Evolutionary conservation across 345 rosid genomes (phyloP).

Genomic region (Excoecaria cochinchinensis): DNA sequence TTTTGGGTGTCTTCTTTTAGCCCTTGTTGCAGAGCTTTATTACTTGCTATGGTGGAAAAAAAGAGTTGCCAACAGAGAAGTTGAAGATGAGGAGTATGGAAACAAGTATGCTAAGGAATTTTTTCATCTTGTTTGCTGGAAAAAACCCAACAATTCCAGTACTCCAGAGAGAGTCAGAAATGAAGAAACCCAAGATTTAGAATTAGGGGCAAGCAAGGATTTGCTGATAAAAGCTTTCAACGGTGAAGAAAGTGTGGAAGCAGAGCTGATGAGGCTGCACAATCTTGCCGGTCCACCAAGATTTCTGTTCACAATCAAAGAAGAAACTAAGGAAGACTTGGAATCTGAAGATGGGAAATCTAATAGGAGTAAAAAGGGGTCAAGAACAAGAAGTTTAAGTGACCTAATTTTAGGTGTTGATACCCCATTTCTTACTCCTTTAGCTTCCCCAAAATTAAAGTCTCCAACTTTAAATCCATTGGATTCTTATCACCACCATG

Average conservation of each 20-base stretch:
- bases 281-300: slow-evolving; percentile 82
- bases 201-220: slow-evolving; percentile 59
- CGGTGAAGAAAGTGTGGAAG: slow-evolving; percentile 56
- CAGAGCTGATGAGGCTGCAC: slow-evolving; percentile 93
- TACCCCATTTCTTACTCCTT: slow-evolving; percentile 58
- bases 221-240: slow-evolving; percentile 44
- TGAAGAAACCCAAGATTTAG: slow-evolving; percentile 42
- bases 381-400: slow-evolving; percentile 77
- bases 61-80: slow-evolving; percentile 37
- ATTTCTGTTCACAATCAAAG: slow-evolving; percentile 90
- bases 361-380: slow-evolving; percentile 50
- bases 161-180: slow-evolving; percentile 20
- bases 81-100: slow-evolving; percentile 40
- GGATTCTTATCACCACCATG: slow-evolving; percentile 47
- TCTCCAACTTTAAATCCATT: slow-evolving; percentile 37
- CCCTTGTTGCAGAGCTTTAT: slow-evolving; percentile 65
- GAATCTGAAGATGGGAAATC: slow-evolving; percentile 89
- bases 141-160: slow-evolving; percentile 32
- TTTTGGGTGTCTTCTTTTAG: slow-evolving; percentile 69
- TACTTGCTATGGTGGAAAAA: slow-evolving; percentile 88
- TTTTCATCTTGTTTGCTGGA: slow-evolving; percentile 61
- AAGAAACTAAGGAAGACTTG: slow-evolving; percentile 91
- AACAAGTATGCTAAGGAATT: slow-evolving; percentile 56
- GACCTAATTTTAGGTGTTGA: slow-evolving; percentile 49
- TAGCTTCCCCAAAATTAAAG: slow-evolving; percentile 64